Conservation (phyloP, 305 asterid genomes). For the Plantago coronopus region DNA sequence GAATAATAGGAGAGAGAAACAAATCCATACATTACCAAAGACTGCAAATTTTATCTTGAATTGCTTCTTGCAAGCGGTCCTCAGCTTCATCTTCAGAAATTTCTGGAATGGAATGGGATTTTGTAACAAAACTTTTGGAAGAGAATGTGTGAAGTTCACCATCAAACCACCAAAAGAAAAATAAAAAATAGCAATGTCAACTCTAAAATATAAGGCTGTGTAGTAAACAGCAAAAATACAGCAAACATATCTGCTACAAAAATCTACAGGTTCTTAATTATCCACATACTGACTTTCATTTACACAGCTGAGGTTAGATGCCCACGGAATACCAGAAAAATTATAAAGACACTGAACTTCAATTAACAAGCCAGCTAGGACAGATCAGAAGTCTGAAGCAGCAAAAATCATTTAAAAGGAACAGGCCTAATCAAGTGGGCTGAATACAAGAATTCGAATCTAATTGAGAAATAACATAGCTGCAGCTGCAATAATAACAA, state of each 20-base stretch:
- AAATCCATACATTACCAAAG: constrained; percentile 77
- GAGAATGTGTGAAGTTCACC: neutral
- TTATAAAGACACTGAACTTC: constrained; percentile 12
- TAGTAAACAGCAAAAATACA: neutral
- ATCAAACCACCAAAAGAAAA: constrained; percentile 6
- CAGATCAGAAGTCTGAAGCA: constrained; percentile 14
- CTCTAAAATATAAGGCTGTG: neutral
- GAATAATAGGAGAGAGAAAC: constrained; percentile 6
- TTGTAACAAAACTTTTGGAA: constrained; percentile 15
- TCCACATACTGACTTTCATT: neutral
- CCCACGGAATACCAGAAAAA: constrained; percentile 5
- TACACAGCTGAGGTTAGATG: constrained; percentile 8
- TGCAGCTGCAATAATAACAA: constrained; percentile 43
- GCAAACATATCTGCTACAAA: constrained; percentile 6
- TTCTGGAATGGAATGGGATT: constrained; percentile 48
- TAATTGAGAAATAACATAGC: constrained; percentile 41
- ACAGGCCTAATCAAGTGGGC: constrained; percentile 12
- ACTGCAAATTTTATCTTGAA: constrained; percentile 94
- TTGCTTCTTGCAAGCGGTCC: constrained; percentile 92
- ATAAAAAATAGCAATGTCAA: constrained; percentile 11
- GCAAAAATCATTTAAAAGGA: constrained; percentile 12
- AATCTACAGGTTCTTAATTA: neutral
- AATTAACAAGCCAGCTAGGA: constrained; percentile 5
- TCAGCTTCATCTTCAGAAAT: constrained; percentile 99
- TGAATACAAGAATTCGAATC: constrained; percentile 16